phyloP scores from a whole-genome alignment of 805 yeast genomes.

The Komagataella pastoris region DNA sequence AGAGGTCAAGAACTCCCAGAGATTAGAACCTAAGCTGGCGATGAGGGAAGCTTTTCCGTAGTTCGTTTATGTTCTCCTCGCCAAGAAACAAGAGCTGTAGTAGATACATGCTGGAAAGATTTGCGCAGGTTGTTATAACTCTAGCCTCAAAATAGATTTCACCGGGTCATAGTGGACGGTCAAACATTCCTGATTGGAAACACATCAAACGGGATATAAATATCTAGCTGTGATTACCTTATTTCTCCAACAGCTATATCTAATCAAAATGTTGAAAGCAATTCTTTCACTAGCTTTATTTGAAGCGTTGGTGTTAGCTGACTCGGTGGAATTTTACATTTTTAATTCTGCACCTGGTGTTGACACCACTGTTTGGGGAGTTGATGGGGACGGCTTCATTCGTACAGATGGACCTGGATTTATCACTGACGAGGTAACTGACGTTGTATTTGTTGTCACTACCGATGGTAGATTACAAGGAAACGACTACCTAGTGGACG shows the following conservation, averaged over 20 bases:
- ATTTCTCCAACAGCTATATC: not conserved
- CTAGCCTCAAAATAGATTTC: not conserved
- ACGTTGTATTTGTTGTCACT: not conserved
- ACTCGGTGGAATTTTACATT: not conserved
- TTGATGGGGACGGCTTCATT: constrained; percentile 2
- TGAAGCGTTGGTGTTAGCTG: not conserved
- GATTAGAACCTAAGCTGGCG: not conserved
- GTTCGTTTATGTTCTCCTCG: not conserved
- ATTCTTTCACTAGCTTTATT: not conserved
- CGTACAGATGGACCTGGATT: constrained; percentile 7
- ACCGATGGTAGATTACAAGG: not conserved
- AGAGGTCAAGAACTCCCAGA: not conserved
- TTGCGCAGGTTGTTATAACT: not conserved
- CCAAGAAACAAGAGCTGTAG: not conserved
- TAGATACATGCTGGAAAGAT: not conserved
- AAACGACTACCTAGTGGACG: not conserved
- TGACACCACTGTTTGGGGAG: not conserved
- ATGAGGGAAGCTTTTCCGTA: not conserved
- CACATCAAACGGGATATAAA: not conserved
- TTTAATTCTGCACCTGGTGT: not conserved
- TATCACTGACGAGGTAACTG: no score
- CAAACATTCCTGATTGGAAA: not conserved
- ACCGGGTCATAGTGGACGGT: not conserved
- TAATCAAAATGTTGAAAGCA: not conserved
- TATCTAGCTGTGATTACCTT: not conserved